Conservation (phyloP, 495 filamentous ascomycete genomes). For the Astrothelium macrocarpum region DNA sequence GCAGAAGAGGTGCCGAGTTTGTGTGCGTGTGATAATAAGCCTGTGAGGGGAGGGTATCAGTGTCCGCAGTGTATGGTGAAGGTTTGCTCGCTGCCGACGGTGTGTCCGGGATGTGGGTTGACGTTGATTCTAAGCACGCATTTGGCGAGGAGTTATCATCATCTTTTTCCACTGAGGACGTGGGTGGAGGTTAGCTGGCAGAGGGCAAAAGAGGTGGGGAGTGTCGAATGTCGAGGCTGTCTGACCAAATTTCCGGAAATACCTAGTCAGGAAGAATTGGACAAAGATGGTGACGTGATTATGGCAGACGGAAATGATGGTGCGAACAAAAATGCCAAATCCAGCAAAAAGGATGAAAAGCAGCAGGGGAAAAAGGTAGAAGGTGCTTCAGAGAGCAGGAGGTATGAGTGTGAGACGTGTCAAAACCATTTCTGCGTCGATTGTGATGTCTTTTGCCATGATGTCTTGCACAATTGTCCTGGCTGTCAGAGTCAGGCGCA, state of each 20-base stretch:
- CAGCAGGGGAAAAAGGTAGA: conserved; percentile 34
- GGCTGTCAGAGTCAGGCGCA: conserved; percentile 64
- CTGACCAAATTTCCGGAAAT: conserved; percentile 40
- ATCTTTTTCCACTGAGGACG: conserved; percentile 83
- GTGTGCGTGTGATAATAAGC: conserved; percentile 84
- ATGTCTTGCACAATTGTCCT: conserved; percentile 89
- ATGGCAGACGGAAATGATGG: conserved; percentile 11
- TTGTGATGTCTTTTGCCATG: conserved; percentile 90
- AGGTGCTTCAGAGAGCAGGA: conserved; percentile 72
- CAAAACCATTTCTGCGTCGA: conserved; percentile 91
- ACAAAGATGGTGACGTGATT: conserved; percentile 15
- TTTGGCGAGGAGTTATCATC: conserved; percentile 87
- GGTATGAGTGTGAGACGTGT: conserved; percentile 82
- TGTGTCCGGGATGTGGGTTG: conserved; percentile 83
- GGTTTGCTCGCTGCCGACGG: conserved; percentile 83
- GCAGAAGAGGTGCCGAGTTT: conserved; percentile 63
- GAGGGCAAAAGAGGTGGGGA: conserved; percentile 42
- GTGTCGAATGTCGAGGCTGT: conserved; percentile 46
- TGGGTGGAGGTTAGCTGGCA: conserved; percentile 87
- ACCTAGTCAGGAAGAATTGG: conserved; percentile 27
- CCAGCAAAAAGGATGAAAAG: conserved; percentile 6
- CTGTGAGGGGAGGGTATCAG: conserved; percentile 77
- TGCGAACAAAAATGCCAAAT: conserved; percentile 7
- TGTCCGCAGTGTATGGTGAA: conserved; percentile 84
- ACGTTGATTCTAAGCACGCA: conserved; percentile 96